phyloP scores from a whole-genome alignment of 257 asterid genomes.

The Nicotiana noctiflora region DNA sequence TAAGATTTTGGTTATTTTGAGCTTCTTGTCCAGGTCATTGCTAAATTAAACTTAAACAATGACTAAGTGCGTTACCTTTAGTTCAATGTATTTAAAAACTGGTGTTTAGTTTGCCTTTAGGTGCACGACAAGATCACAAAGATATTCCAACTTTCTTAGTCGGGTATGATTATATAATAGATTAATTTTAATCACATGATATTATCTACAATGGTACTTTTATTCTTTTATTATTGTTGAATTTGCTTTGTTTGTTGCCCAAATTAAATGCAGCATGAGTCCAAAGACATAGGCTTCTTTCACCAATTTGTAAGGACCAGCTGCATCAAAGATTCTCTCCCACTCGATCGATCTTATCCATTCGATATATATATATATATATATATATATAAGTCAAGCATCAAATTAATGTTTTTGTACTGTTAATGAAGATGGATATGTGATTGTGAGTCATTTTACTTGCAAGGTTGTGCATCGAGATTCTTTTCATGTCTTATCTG shows the following conservation, averaged over 20 bases:
- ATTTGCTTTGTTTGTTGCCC: neutral
- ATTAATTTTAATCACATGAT: neutral
- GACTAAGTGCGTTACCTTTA: neutral
- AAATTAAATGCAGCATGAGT: neutral
- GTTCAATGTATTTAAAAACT: neutral
- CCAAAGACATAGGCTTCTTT: neutral
- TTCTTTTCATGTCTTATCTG: too few relatives aligned
- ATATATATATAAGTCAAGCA: too few relatives aligned
- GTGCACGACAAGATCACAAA: neutral
- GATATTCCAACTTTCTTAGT: neutral
- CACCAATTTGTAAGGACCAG: neutral
- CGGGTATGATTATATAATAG: neutral
- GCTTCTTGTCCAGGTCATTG: neutral
- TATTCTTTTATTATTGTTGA: neutral
- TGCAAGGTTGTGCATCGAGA: too few relatives aligned
- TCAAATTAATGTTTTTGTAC: too few relatives aligned
- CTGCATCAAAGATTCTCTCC: slow-evolving; percentile 1
- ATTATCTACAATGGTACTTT: neutral
- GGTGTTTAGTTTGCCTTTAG: neutral
- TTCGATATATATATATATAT: too few relatives aligned
- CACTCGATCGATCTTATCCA: neutral
- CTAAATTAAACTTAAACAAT: neutral
- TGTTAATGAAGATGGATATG: too few relatives aligned
- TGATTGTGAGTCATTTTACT: too few relatives aligned
- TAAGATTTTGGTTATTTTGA: neutral